These are phyloP conservation scores for Populus simonii DNA, from an alignment of 345 rosid genomes.

Conservation along the genomic window DNA sequence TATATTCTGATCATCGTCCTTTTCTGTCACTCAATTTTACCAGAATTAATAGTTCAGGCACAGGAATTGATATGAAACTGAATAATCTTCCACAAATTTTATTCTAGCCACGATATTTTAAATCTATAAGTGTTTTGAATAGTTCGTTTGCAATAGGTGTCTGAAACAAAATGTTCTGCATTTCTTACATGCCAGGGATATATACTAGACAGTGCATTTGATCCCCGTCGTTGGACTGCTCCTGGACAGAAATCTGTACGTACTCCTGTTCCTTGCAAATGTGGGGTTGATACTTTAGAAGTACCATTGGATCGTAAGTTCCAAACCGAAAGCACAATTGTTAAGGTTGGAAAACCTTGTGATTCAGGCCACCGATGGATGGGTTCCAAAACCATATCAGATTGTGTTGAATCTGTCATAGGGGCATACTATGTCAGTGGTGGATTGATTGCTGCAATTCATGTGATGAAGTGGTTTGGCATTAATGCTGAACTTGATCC, in stretches of 20 bases:
- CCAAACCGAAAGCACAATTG: slow-evolving; percentile 45
- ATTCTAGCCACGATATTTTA: not conserved
- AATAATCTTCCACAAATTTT: not conserved
- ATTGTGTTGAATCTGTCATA: slow-evolving; percentile 80
- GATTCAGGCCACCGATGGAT: slow-evolving; percentile 88
- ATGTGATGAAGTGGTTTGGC: slow-evolving; percentile 78
- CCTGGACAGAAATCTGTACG: slow-evolving; percentile 64
- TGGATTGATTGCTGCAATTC: slow-evolving; percentile 60
- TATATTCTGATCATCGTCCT: not conserved
- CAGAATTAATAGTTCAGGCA: not conserved
- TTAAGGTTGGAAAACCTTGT: slow-evolving; percentile 59
- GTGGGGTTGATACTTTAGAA: slow-evolving; percentile 57
- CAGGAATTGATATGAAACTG: not conserved
- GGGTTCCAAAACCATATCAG: slow-evolving; percentile 74
- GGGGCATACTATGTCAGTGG: slow-evolving; percentile 76
- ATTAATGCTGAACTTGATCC: slow-evolving; percentile 51
- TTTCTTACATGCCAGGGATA: slow-evolving; percentile 52
- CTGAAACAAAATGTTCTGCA: not conserved
- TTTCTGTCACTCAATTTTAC: not conserved
- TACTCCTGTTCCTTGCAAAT: slow-evolving; percentile 58
- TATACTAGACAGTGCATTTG: slow-evolving; percentile 70
- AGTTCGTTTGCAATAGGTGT: not conserved
- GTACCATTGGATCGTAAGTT: slow-evolving; percentile 67
- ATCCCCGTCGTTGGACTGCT: slow-evolving; percentile 89
- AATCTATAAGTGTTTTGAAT: not conserved